These are phyloP conservation scores for Albifimbria verrucaria DNA, from an alignment of 2,329 filamentous ascomycete genomes.

Conservation along the genomic window DNA sequence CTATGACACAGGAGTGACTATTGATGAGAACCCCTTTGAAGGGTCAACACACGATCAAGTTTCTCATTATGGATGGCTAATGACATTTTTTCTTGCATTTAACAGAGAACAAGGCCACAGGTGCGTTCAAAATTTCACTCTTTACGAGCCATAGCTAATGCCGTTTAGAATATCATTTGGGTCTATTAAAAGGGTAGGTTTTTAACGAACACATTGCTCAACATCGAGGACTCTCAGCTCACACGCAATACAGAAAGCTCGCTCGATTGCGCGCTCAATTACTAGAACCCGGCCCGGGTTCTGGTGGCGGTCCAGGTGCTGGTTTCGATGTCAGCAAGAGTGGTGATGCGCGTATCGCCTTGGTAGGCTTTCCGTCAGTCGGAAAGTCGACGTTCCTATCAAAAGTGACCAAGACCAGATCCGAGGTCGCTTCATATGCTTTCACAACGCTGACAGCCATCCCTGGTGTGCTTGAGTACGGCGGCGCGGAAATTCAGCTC, in stretches of 20 bases:
- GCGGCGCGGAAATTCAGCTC: conserved; percentile 95
- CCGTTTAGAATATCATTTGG: conserved; percentile 86
- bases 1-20: too few relatives aligned
- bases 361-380: conserved; percentile 98
- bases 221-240: background rate
- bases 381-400: conserved; percentile 99
- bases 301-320: conserved; percentile 72
- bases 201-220: too few relatives aligned
- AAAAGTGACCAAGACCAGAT: conserved; percentile 97
- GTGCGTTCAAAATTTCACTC: conserved; percentile 49
- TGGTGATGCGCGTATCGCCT: conserved; percentile 91
- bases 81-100: background rate
- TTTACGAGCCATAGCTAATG: conserved; percentile 13
- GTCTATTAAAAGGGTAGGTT: conserved; percentile 87
- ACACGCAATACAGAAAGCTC: conserved; percentile 67
- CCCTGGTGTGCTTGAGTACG: conserved; percentile 94
- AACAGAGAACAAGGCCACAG: conserved; percentile 96
- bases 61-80: background rate
- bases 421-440: conserved; percentile 91
- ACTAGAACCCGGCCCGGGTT: conserved; percentile 80
- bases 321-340: conserved; percentile 96
- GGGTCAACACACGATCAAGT: background rate
- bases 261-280: conserved; percentile 91
- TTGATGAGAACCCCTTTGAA: too few relatives aligned
- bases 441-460: conserved; percentile 98